A percentile compares a stretch with the other conserved stretches of the same genome.
Evolutionary conservation across 306 rosid genomes (phyloP).

Genomic region (Glycine soja): DNA sequence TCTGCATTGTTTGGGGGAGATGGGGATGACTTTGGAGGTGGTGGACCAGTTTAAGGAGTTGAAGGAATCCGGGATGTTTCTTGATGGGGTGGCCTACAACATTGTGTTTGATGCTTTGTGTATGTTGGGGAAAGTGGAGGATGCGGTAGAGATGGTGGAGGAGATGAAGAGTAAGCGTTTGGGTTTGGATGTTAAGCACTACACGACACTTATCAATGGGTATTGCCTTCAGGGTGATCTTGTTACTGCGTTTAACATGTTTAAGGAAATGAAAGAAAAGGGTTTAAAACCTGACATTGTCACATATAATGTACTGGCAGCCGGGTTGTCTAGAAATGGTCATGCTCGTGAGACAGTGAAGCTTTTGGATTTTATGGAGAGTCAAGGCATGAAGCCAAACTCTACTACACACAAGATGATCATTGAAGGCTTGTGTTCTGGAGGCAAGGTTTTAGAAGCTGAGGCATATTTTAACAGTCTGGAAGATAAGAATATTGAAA

Average conservation of each 20-base stretch:
- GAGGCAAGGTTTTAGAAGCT: slow-evolving; percentile 72
- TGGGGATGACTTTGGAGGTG: slow-evolving; percentile 65
- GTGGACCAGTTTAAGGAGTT: slow-evolving; percentile 57
- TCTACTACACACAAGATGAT: slow-evolving; percentile 63
- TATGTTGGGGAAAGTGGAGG: slow-evolving; percentile 67
- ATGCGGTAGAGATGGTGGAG: slow-evolving; percentile 65
- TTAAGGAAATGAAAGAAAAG: slow-evolving; percentile 62
- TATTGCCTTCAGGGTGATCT: slow-evolving; percentile 58
- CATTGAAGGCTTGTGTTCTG: slow-evolving; percentile 75
- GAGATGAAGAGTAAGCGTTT: slow-evolving; percentile 66
- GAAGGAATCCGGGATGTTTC: slow-evolving; percentile 61
- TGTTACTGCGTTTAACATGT: slow-evolving; percentile 51
- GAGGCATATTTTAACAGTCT: slow-evolving; percentile 58
- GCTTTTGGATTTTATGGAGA: slow-evolving; percentile 65
- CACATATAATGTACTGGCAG: slow-evolving; percentile 72
- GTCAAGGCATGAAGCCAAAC: slow-evolving; percentile 62
- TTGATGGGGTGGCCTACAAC: slow-evolving; percentile 73
- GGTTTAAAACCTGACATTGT: slow-evolving; percentile 77
- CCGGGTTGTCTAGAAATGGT: slow-evolving; percentile 69
- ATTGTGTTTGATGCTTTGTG: slow-evolving; percentile 71
- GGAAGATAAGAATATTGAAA: slow-evolving; percentile 63
- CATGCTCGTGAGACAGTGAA: slow-evolving; percentile 46
- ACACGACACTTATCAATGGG: slow-evolving; percentile 81
- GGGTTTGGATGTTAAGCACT: slow-evolving; percentile 71
- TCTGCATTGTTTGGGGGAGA: slow-evolving; percentile 74